phyloP scores from a whole-genome alignment of 2,329 filamentous ascomycete species.

The Pseudocercospora ulei region DNA sequence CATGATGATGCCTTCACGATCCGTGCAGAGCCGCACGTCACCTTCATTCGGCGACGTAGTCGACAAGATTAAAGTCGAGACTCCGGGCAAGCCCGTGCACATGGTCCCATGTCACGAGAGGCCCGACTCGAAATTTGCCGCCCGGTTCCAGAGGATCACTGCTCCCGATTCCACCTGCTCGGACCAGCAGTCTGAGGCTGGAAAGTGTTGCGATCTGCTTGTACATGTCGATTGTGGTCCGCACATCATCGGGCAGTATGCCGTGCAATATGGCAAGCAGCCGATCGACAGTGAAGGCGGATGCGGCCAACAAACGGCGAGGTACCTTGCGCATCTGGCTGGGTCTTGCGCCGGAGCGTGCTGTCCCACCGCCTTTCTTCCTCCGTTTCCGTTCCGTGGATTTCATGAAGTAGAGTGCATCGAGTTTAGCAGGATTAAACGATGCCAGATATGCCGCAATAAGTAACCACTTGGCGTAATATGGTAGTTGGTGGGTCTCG shows the following conservation, averaged over 20 bases:
- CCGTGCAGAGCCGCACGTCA: background rate
- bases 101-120: slow-evolving; percentile 60
- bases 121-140: slow-evolving; percentile 67
- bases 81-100: slow-evolving; percentile 59
- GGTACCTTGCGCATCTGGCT: slow-evolving; percentile 58
- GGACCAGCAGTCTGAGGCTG: slow-evolving; percentile 57
- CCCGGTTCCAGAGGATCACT: slow-evolving; percentile 58
- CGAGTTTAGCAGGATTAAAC: slow-evolving; percentile 66
- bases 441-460: slow-evolving; percentile 71
- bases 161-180: slow-evolving; percentile 50
- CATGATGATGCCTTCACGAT: no score
- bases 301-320: slow-evolving; percentile 64
- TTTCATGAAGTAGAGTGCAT: slow-evolving; percentile 66
- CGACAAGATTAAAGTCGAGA: slow-evolving; percentile 67
- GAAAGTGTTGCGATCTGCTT: slow-evolving; percentile 59
- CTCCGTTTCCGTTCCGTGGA: slow-evolving; percentile 46
- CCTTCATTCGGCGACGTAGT: slow-evolving; percentile 58
- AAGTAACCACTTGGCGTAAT: slow-evolving; percentile 62
- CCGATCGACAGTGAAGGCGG: slow-evolving; percentile 66
- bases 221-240: slow-evolving; percentile 42
- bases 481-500: slow-evolving; percentile 49
- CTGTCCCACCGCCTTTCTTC: slow-evolving; percentile 44
- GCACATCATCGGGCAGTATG: slow-evolving; percentile 45
- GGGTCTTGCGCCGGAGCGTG: slow-evolving; percentile 25
- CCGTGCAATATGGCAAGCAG: slow-evolving; percentile 68